Base-by-base conservation (phyloP, 345 rosid genomes). In the Hypericum perforatum region DNA sequence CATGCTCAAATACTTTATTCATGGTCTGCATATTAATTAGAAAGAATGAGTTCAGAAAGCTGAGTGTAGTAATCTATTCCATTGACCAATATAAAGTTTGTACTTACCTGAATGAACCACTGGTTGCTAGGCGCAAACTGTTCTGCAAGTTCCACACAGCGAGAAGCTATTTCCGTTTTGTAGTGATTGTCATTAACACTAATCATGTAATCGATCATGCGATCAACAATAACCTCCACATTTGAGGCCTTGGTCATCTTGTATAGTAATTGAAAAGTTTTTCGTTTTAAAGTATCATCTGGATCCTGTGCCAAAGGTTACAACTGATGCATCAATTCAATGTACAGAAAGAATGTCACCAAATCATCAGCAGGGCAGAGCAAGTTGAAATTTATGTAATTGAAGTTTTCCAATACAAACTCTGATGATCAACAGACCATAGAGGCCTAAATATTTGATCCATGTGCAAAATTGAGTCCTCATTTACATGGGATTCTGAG, bases 121-220 rank as follows among this genome's bases (percentile, higher is more conserved):
- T 80, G 97, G 76, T 85, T 92, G 62, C 97, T 85, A 46, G 98
- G 97, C 41, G 98, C 98, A 78, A 82, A 92, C 68, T 92, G 98
- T 68, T 88, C 98, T 0, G 97, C 98, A 54, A 92, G 86, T 55
- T 88, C 95, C 60, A 88, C 89, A 54, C 97, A 88, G 36, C 91
- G 85, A 59, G 98, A 88, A 59, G 95, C 98, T 68, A 85, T 92
- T 70, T 88, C 98, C 42, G 96, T 80, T 80, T 88, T 92, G 82
- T 83, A 92, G 74, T 92, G 98, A 78, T 74, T 80, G 54, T 92
- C 98, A 42, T 72, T 92, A 53, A 92, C 82, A 63, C 85, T 88
- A 56, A 84, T 88, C 98, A 92, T 85, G 73, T 92, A 92, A 69
- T 82, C 95, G 69, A 92, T 88, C 98, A 92, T 88, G 56, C 98